Percentiles rank a stretch among this genome's conserved stretches.
These are phyloP conservation scores for Kwoniella sp. DNA, from an alignment of 768 basidiomycete genomes.

Conservation along the genomic window DNA sequence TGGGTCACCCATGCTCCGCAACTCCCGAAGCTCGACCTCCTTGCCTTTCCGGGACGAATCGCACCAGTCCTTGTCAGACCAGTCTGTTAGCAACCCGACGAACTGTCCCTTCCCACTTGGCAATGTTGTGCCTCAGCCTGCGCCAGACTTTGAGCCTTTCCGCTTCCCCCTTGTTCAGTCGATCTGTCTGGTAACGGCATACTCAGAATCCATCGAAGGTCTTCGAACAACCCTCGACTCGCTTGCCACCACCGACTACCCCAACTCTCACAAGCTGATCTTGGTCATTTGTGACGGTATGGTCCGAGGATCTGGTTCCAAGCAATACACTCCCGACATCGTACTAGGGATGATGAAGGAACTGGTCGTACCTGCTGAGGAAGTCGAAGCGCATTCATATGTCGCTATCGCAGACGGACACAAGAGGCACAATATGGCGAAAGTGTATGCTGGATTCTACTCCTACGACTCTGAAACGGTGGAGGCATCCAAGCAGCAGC, in stretches of 20 bases:
- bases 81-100: slow-evolving; percentile 28
- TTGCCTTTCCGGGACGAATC: slow-evolving; percentile 62
- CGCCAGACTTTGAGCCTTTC: slow-evolving; percentile 89
- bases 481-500: slow-evolving; percentile 91
- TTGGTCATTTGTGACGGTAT: slow-evolving; percentile 96
- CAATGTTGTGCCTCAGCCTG: slow-evolving; percentile 89
- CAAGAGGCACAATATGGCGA: slow-evolving; percentile 99
- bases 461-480: slow-evolving; percentile 87
- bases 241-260: slow-evolving; percentile 95
- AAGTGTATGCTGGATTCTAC: slow-evolving; percentile 97
- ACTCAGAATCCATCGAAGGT: slow-evolving; percentile 95
- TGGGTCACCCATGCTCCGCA: slow-evolving; percentile 70
- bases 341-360: slow-evolving; percentile 97
- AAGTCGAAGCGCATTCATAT: slow-evolving; percentile 92
- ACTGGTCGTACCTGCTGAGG: slow-evolving; percentile 72
- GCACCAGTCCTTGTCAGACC: slow-evolving; percentile 47
- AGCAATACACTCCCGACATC: slow-evolving; percentile 88
- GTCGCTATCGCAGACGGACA: slow-evolving; percentile 99
- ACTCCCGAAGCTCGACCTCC: slow-evolving; percentile 81
- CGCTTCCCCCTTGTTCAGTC: slow-evolving; percentile 91
- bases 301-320: slow-evolving; percentile 93
- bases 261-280: slow-evolving; percentile 94
- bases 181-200: slow-evolving; percentile 95
- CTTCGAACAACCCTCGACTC: slow-evolving; percentile 97
- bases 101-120: slow-evolving; percentile 89